Evolutionary conservation across 495 filamentous ascomycete species (phyloP).

Genomic region (Hypoxylon subgilvum): DNA sequence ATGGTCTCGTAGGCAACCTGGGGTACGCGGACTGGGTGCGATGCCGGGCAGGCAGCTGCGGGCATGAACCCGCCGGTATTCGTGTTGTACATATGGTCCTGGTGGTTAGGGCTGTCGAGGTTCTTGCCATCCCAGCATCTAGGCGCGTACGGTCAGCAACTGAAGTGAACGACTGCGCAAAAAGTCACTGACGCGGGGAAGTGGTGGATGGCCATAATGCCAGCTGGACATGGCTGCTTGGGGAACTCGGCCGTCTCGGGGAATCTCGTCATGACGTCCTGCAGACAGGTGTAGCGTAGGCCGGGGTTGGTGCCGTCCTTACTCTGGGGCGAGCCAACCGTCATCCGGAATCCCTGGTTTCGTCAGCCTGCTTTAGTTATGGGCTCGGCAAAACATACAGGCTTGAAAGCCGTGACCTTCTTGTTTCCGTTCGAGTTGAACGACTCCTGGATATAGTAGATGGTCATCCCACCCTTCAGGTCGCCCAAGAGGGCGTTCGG

Average conservation of each 20-base stretch:
- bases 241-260: constrained; percentile 41
- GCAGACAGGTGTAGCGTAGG: constrained; percentile 44
- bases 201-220: constrained; percentile 47
- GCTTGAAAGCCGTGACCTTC: constrained; percentile 51
- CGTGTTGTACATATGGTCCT: constrained; percentile 49
- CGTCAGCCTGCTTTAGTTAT: constrained; percentile 16
- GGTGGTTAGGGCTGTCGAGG: constrained; percentile 55
- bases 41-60: constrained; percentile 46
- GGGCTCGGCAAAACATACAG: constrained; percentile 36
- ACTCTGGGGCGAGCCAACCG: constrained; percentile 42
- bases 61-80: constrained; percentile 36
- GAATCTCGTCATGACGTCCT: constrained; percentile 44
- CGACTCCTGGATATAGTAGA: constrained; percentile 50
- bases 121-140: constrained; percentile 57
- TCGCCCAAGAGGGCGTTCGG: constrained; percentile 47
- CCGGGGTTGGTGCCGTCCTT: constrained; percentile 39
- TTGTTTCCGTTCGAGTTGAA: constrained; percentile 49
- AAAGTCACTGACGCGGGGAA: constrained; percentile 44
- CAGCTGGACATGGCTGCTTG: constrained; percentile 41
- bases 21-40: constrained; percentile 46
- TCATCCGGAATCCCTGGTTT: constrained; percentile 50
- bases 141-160: constrained; percentile 15
- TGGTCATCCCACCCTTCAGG: constrained; percentile 50
- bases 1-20: constrained; percentile 52
- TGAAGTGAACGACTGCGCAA: background rate